A percentile compares a stretch with the other conserved stretches of the same genome.
These are phyloP conservation scores for Cercophora sp. DNA, from an alignment of 495 filamentous ascomycete species.

Conservation along the genomic window DNA sequence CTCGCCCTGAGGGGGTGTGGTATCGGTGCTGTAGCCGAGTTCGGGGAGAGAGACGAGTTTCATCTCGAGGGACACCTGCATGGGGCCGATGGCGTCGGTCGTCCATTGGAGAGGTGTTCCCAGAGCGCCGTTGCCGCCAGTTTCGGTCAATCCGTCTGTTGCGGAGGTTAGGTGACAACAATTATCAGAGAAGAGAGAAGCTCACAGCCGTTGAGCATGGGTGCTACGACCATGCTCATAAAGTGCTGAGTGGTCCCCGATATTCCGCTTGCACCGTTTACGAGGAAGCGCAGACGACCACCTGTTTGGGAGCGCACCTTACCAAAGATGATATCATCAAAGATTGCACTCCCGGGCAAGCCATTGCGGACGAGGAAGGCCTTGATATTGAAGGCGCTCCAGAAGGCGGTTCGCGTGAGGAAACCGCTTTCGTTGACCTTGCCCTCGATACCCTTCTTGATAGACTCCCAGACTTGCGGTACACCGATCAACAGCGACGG, in stretches of 20 bases:
- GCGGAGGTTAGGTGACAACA: no score
- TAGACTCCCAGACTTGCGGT: conserved; percentile 74
- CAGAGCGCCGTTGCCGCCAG: conserved; percentile 66
- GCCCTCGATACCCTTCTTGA: conserved; percentile 69
- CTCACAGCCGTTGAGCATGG: conserved; percentile 79
- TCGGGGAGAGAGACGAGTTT: conserved; percentile 80
- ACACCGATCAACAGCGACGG: conserved; percentile 83
- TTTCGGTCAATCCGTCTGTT: conserved; percentile 89
- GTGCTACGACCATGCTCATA: conserved; percentile 68
- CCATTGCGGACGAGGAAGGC: conserved; percentile 58
- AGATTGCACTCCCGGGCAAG: conserved; percentile 64
- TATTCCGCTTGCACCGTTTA: conserved; percentile 83
- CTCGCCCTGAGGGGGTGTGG: conserved; percentile 81
- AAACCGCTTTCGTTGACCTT: conserved; percentile 51
- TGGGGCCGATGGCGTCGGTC: conserved; percentile 68
- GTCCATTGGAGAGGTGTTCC: conserved; percentile 66
- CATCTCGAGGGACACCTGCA: conserved; percentile 59
- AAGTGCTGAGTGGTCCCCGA: conserved; percentile 73
- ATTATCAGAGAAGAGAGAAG: no score
- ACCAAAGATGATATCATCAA: conserved; percentile 74
- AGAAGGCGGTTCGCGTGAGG: conserved; percentile 36
- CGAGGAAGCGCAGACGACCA: conserved; percentile 63
- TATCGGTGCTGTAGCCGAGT: conserved; percentile 74
- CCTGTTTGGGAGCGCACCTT: conserved; percentile 72
- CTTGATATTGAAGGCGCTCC: conserved; percentile 42